Base-by-base conservation (phyloP, 2,329 filamentous ascomycete species). In the Trichoderma koningiopsis region DNA sequence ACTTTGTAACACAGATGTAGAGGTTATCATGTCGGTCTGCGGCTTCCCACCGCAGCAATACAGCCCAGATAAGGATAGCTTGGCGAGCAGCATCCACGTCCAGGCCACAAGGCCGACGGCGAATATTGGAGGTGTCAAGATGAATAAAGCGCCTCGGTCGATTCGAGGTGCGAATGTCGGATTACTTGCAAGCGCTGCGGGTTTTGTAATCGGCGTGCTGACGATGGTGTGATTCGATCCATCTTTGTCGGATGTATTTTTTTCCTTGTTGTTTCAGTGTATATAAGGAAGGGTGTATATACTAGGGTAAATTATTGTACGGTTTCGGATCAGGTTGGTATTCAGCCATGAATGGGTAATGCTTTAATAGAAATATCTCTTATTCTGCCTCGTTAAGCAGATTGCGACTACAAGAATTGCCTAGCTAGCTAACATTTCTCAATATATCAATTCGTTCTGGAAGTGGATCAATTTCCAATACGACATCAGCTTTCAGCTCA, bases 1-100 rank as follows among this genome's bases (percentile, higher is more conserved):
- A 67, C 19, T 4, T 3, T 1, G 6, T 31, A 1, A n/a, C 53
- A 7, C 11, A 82, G 81, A 78, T n/a, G 75, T 82, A 71, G 71
- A 78, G 16, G 69, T 77, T 7, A 80, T 82, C 69, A 76, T 82
- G 74, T 66, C 72, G 7, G 73, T 74, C 11, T 82, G 81, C 72
- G 76, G 76, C 65, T 82, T 82, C 53, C 49, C 75, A 3, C 55
- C 70, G 7, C 33, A 71, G 5, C 62, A 75, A 40, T 82, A 81
- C 69, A 74, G 73, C 5, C 73, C 74, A 0, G 73, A 71, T 29
- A 72, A 77, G 43, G 79, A 82, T 68, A 73, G 69, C 8, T 68
- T 77, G 22, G 80, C 74, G 31, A 71, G 78, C 37, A 78, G 79
- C 22, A 69, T 82, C 14, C 71, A 71, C 8, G 81, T 82, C 5